Percentiles rank a stretch among this genome's conserved stretches.
Evolutionary conservation across 805 yeast genomes (phyloP).

Genomic region (Torulaspora gathmanii): DNA sequence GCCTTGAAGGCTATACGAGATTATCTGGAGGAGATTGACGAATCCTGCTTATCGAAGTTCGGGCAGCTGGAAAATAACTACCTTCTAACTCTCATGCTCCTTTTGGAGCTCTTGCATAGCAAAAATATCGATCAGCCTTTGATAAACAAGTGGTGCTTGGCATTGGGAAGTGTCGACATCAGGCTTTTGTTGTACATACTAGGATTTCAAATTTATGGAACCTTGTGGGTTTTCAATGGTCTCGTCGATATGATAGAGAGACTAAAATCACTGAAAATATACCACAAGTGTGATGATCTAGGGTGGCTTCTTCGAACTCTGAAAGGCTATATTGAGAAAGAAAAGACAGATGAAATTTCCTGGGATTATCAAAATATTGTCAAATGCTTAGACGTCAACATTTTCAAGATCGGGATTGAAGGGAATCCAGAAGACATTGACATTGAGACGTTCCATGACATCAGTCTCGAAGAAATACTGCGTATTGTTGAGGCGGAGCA

Average conservation of each 20-base stretch:
- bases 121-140: constrained; percentile 19
- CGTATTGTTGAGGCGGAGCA: constrained; percentile 8
- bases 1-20: constrained; percentile 21
- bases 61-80: constrained; percentile 21
- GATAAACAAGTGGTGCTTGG: constrained; percentile 21
- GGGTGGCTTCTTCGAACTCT: constrained; percentile 8
- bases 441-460: constrained; percentile 17
- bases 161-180: constrained; percentile 21
- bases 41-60: constrained; percentile 12
- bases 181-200: constrained; percentile 28
- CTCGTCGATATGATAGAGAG: constrained; percentile 20
- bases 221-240: constrained; percentile 32
- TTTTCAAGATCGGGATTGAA: constrained; percentile 12
- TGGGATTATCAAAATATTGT: constrained; percentile 20
- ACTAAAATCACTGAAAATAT: constrained; percentile 26
- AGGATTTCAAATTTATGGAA: constrained; percentile 27
- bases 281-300: constrained; percentile 22
- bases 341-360: neutral
- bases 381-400: constrained; percentile 27
- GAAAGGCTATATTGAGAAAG: constrained; percentile 4
- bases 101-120: constrained; percentile 27
- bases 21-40: constrained; percentile 10
- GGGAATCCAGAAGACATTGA: constrained; percentile 8
- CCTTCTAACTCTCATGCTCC: constrained; percentile 18
- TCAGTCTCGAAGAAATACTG: constrained; percentile 19